Base-by-base conservation (phyloP, 1,284 basidiomycete genomes). In the Pyrrhoderma noxium region DNA sequence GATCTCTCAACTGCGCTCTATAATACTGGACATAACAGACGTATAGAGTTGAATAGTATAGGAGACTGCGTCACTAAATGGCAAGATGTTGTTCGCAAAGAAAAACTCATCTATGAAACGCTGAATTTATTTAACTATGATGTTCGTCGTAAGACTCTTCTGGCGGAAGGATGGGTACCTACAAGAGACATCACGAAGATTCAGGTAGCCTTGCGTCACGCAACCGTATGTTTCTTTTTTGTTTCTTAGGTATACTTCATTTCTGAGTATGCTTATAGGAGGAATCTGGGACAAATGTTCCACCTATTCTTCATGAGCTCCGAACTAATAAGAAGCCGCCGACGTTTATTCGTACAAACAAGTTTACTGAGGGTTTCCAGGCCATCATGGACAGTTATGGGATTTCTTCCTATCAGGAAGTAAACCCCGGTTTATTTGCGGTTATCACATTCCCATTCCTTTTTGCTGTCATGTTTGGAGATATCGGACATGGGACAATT, bases 401-500 rank as follows among this genome's bases (percentile, higher is more conserved):
- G 63, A 83, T 92, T 49, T 91, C 93, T 9, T 84, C 83, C 1
- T 99, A 99, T 68, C 90, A 97, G 67, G 96, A 99, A 70, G 86
- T 94, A 67, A 99, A 99, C 66, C 95, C 96, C 8, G 96, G 95
- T 58, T 72, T 99, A 34, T 95, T 93, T 66, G 90, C 93, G 2
- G 80, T 96, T 61, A 80, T 93, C 64, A 95, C 93, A 1, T 97
- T 97, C 79, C 96, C 96, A 0, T 99, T 99, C 82, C 71, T 99
- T 61, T 99, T 99, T 62, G 95, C 94, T 9, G 91, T 98, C 72
- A 99, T 99, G 95, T 99, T 99, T 66, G 96, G 95, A 64, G 95
- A 99, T 68, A 89, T 99, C 64, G 96, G 96, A 8, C 95, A 99
- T 69, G 96, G 93, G 40, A 72, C 84, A 56, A 83, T 99, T 64